phyloP scores from a whole-genome alignment of 192 early-diverging fungal genomes.

The Coemansia sp. region DNA sequence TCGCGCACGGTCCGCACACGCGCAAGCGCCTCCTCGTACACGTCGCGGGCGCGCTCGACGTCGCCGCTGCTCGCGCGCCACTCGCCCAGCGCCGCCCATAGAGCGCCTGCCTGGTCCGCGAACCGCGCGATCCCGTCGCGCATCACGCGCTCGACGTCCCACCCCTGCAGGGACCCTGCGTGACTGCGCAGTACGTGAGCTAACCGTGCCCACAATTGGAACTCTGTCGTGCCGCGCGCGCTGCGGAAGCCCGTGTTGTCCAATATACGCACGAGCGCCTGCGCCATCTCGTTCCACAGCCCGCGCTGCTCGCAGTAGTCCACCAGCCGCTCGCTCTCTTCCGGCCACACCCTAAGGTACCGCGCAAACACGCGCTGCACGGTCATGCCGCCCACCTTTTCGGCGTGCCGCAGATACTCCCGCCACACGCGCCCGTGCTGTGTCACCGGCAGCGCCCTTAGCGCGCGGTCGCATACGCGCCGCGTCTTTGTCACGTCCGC shows the following conservation, averaged over 20 bases:
- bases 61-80: conserved; percentile 74
- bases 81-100: conserved; percentile 83
- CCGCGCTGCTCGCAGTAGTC: conserved; percentile 65
- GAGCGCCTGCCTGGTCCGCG: conserved; percentile 80
- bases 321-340: conserved; percentile 72
- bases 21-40: conserved; percentile 88
- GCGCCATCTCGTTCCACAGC: conserved; percentile 75
- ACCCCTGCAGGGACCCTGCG: conserved; percentile 42
- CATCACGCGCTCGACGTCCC: conserved; percentile 80
- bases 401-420: conserved; percentile 78
- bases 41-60: conserved; percentile 87
- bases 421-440: conserved; percentile 92
- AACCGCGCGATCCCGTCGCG: conserved; percentile 81
- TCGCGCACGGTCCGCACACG: conserved; percentile 82
- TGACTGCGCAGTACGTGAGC: conserved; percentile 78
- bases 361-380: conserved; percentile 77
- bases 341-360: conserved; percentile 84
- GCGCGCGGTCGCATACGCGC: conserved; percentile 86
- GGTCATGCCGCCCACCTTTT: conserved; percentile 74
- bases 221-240: conserved; percentile 20
- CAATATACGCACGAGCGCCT: conserved; percentile 66
- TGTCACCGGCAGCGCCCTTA: conserved; percentile 87
- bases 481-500: conserved; percentile 68
- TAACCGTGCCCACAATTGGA: conserved; percentile 80
- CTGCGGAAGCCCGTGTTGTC: conserved; percentile 41